phyloP scores from a whole-genome alignment of 352 stramenopile genomes.

The Pythium phragmiticola region DNA sequence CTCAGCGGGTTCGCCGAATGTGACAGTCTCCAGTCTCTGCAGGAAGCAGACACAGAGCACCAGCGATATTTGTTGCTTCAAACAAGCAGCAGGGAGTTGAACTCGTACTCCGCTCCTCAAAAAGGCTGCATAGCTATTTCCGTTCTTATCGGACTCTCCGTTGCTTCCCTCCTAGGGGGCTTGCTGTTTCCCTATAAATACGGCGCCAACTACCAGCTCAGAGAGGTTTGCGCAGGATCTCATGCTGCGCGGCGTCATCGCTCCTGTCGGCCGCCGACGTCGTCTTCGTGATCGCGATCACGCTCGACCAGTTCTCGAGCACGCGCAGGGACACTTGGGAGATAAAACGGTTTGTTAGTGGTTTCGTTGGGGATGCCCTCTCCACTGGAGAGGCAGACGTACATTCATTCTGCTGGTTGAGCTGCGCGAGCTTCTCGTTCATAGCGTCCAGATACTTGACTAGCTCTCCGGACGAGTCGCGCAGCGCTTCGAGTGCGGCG shows the following conservation, averaged over 20 bases:
- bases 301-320: slow-evolving; percentile 81
- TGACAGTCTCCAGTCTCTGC: too few relatives aligned
- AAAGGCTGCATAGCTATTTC: slow-evolving; percentile 5
- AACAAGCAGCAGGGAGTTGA: neutral
- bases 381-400: slow-evolving; percentile 18
- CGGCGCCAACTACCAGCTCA: slow-evolving; percentile 7
- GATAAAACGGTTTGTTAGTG: neutral
- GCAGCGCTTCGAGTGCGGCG: slow-evolving; percentile 71
- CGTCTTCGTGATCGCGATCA: slow-evolving; percentile 71
- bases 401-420: slow-evolving; percentile 85
- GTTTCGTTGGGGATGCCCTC: neutral
- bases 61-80: neutral
- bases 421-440: slow-evolving; percentile 65
- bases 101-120: neutral
- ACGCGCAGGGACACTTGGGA: slow-evolving; percentile 66
- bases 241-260: slow-evolving; percentile 28
- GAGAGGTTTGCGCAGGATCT: slow-evolving; percentile 61
- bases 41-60: neutral
- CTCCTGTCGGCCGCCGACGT: slow-evolving; percentile 27
- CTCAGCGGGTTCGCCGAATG: neutral
- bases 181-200: slow-evolving; percentile 26
- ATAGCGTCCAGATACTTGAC: slow-evolving; percentile 76
- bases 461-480: slow-evolving; percentile 73
- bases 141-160: slow-evolving; percentile 10
- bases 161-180: neutral